Conservation (phyloP, 176 grass and related monocot genomes). For the Phragmites australis region DNA sequence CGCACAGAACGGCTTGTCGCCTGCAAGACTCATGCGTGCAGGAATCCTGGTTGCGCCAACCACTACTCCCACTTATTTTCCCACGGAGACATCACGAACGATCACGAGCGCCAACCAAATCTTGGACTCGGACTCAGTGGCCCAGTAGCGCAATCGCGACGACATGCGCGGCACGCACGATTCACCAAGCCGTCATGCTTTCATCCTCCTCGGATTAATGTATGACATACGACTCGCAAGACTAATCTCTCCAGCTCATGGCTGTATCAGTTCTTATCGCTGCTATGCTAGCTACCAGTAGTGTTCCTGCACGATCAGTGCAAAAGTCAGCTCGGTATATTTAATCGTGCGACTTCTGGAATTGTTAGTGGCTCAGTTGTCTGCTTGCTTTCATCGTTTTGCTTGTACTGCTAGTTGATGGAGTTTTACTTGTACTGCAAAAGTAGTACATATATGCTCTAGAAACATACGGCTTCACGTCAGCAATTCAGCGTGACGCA, state of each 20-base stretch:
- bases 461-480: slow-evolving; percentile 12
- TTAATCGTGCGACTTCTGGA: slow-evolving; percentile 32
- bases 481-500: not conserved
- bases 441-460: not conserved
- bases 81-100: not conserved
- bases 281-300: too few relatives aligned
- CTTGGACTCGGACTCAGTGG: slow-evolving; percentile 28
- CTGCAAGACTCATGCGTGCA: slow-evolving; percentile 31
- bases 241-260: not conserved
- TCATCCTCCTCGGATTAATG: not conserved
- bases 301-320: not conserved
- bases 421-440: not conserved
- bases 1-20: slow-evolving; percentile 1
- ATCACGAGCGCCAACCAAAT: too few relatives aligned
- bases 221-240: not conserved
- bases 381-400: too few relatives aligned
- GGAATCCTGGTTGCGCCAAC: not conserved
- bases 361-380: slow-evolving; percentile 29
- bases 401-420: slow-evolving; percentile 1
- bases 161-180: slow-evolving; percentile 23
- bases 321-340: slow-evolving; percentile 25
- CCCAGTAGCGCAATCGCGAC: not conserved
- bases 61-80: slow-evolving; percentile 15
- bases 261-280: not conserved
- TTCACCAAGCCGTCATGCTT: not conserved